phyloP scores from a whole-genome alignment of 2,329 filamentous ascomycete species.

The Penicillium sp. region DNA sequence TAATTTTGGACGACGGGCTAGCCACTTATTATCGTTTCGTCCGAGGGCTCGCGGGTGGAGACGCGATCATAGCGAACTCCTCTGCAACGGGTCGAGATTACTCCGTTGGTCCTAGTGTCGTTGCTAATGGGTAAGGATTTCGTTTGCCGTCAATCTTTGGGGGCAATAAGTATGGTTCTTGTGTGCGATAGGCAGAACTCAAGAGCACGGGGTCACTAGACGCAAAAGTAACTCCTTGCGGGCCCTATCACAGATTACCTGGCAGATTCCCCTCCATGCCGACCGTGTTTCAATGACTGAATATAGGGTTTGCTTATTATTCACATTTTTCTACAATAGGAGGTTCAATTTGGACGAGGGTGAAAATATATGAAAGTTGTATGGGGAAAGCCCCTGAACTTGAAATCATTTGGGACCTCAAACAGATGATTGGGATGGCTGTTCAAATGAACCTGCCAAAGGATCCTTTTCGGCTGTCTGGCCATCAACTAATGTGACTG shows the following conservation, averaged over 20 bases:
- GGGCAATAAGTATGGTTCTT: no score
- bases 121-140: not conserved
- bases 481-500: not conserved
- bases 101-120: not conserved
- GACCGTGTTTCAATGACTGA: no score
- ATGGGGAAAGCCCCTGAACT: not conserved
- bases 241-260: not conserved
- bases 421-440: no score
- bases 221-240: not conserved
- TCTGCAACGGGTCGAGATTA: not conserved
- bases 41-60: not conserved
- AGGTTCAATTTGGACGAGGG: fast-evolving
- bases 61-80: not conserved
- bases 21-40: not conserved
- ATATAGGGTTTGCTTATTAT: not conserved
- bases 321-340: not conserved
- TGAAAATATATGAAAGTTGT: not conserved
- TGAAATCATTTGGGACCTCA: not conserved
- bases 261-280: not conserved
- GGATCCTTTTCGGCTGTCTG: not conserved
- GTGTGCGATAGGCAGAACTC: no score
- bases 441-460: no score
- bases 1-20: not conserved
- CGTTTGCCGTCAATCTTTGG: no score
- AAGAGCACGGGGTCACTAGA: not conserved